A percentile compares a stretch with the other conserved stretches of the same genome.
phyloP scores from a whole-genome alignment of 805 yeast genomes.

The Cephaloascus fragrans region DNA sequence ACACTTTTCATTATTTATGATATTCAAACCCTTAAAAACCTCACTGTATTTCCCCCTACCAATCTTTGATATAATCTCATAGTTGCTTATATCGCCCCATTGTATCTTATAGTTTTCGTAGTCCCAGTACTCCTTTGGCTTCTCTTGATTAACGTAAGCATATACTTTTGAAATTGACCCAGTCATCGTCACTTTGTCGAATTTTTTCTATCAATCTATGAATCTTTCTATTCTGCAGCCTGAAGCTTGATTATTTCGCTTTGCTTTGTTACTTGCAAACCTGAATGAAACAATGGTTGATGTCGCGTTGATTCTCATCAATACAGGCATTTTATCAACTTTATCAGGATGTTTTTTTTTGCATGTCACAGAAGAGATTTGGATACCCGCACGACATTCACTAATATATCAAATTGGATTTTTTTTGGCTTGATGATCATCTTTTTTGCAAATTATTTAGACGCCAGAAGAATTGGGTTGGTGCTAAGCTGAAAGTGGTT shows the following conservation, averaged over 20 bases:
- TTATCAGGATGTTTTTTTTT: constrained; percentile 11
- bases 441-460: no score
- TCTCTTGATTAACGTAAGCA: constrained; percentile 59
- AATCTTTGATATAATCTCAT: constrained; percentile 74
- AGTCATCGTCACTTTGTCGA: constrained; percentile 1
- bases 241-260: constrained; percentile 1
- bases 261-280: no score
- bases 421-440: no score
- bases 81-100: constrained; percentile 36
- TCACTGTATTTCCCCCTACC: constrained; percentile 96
- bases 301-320: no score
- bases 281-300: constrained; percentile 20
- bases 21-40: constrained; percentile 78
- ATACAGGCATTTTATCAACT: no score
- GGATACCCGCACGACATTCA: no score
- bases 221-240: not conserved
- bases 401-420: no score
- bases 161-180: constrained; percentile 43
- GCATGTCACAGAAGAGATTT: constrained; percentile 14
- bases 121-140: constrained; percentile 77
- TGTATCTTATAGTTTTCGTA: constrained; percentile 50
- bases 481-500: no score
- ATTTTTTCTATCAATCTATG: not conserved
- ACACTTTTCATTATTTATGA: constrained; percentile 52
- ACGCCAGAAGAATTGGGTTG: no score